Evolutionary conservation across 83 land plant genomes (phyloP).

Genomic region (Thuja plicata): DNA sequence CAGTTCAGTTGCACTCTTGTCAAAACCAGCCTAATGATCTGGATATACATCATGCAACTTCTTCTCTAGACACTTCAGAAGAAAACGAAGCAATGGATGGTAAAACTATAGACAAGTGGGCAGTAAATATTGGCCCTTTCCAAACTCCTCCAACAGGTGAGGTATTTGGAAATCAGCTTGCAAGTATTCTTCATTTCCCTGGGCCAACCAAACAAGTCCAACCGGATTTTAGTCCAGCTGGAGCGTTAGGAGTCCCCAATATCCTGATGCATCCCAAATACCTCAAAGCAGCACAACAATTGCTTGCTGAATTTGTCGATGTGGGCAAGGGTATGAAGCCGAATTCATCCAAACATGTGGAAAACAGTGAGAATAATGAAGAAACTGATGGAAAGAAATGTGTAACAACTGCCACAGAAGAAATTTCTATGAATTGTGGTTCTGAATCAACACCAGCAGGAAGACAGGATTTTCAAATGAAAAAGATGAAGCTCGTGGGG

Average conservation of each 20-base stretch:
- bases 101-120: conserved; percentile 16
- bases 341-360: conserved; percentile 8
- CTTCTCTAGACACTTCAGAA: conserved; percentile 11
- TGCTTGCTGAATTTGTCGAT: conserved; percentile 61
- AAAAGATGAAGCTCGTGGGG: conserved; percentile 60
- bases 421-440: not conserved
- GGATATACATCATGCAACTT: not conserved
- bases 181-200: conserved; percentile 8
- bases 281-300: conserved; percentile 51
- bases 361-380: not conserved
- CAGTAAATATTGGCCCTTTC: conserved; percentile 19
- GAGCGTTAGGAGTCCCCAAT: conserved; percentile 25
- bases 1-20: not conserved
- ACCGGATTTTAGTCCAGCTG: conserved; percentile 12
- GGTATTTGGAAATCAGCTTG: conserved; percentile 17
- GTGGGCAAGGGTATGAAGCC: conserved; percentile 35
- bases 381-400: not conserved
- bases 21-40: not conserved
- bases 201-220: not conserved
- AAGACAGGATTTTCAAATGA: conserved; percentile 70
- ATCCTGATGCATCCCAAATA: conserved; percentile 47
- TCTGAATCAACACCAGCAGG: conserved; percentile 43
- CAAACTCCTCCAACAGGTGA: conserved; percentile 9
- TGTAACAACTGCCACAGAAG: not conserved
- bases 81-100: conserved; percentile 17